Evolutionary conservation across 176 grass and related monocot genomes (phyloP).

Genomic region (Tuctoria greenei): DNA sequence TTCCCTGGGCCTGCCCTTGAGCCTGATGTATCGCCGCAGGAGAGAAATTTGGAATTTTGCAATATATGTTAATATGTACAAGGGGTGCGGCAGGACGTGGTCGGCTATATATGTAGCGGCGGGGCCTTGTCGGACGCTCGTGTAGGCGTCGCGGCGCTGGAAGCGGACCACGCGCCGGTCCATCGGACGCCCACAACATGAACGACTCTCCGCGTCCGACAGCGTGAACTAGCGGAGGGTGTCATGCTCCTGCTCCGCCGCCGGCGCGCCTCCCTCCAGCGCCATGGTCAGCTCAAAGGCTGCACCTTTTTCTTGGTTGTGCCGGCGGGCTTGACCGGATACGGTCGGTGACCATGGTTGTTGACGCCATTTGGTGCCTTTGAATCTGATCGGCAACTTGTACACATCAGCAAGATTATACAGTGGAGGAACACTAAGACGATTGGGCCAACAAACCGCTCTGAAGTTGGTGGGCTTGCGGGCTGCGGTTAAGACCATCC

Average conservation of each 20-base stretch:
- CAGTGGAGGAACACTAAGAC: too few relatives aligned
- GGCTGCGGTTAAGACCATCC: too few relatives aligned
- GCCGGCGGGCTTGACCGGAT: too few relatives aligned
- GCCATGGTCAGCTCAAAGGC: constrained; percentile 23
- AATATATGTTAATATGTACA: too few relatives aligned
- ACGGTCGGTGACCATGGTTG: too few relatives aligned
- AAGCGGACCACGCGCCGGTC: constrained; percentile 60
- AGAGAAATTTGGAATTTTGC: constrained; percentile 61
- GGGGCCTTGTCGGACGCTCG: constrained; percentile 41
- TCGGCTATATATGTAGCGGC: constrained; percentile 58
- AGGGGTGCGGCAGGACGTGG: constrained; percentile 72
- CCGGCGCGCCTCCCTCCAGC: background rate
- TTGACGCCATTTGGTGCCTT: too few relatives aligned
- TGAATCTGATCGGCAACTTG: too few relatives aligned
- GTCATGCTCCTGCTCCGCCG: constrained; percentile 12
- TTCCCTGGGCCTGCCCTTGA: constrained; percentile 64
- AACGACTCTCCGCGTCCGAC: constrained; percentile 57
- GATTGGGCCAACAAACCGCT: too few relatives aligned
- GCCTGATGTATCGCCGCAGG: background rate
- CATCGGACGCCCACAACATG: constrained; percentile 67
- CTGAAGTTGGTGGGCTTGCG: too few relatives aligned
- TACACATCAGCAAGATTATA: too few relatives aligned
- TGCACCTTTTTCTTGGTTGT: too few relatives aligned
- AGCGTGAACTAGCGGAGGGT: constrained; percentile 57
- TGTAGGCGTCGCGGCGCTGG: constrained; percentile 64